These are phyloP conservation scores for Saturnispora dispora DNA, from an alignment of 805 yeast genomes.

Conservation along the genomic window DNA sequence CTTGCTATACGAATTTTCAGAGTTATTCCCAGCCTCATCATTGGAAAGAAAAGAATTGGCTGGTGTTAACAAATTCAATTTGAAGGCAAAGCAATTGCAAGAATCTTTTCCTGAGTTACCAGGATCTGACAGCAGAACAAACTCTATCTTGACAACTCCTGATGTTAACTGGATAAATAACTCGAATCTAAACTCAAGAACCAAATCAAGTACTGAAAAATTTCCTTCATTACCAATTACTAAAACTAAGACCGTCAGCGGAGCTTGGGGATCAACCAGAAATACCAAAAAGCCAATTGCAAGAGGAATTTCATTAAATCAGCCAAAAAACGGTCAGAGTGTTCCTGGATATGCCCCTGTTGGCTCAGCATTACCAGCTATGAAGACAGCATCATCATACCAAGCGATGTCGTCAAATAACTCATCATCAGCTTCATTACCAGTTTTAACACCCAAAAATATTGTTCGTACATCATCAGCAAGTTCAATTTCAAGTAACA, in stretches of 20 bases:
- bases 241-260: not conserved
- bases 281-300: slow-evolving; percentile 5
- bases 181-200: not conserved
- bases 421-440: slow-evolving; percentile 13
- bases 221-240: slow-evolving; percentile 1
- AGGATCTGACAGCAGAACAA: slow-evolving; percentile 15
- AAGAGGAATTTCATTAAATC: slow-evolving; percentile 13
- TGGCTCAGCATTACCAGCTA: not conserved
- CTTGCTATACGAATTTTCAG: slow-evolving; percentile 52
- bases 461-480: not conserved
- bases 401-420: slow-evolving; percentile 22
- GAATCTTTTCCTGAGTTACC: slow-evolving; percentile 45
- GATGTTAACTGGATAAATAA: slow-evolving; percentile 1
- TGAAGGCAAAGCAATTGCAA: slow-evolving; percentile 19
- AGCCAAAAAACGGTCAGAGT: slow-evolving; percentile 14
- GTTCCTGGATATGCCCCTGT: slow-evolving; percentile 17
- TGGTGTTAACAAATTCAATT: slow-evolving; percentile 22
- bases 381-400: slow-evolving; percentile 18
- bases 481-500: not conserved
- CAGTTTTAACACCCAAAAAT: not conserved
- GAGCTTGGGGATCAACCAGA: not conserved
- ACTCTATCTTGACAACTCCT: slow-evolving; percentile 4
- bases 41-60: slow-evolving; percentile 33
- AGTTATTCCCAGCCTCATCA: slow-evolving; percentile 42
- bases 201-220: not conserved